These are phyloP conservation scores for Naematelia encephala DNA, from an alignment of 768 basidiomycete genomes.

Conservation along the genomic window DNA sequence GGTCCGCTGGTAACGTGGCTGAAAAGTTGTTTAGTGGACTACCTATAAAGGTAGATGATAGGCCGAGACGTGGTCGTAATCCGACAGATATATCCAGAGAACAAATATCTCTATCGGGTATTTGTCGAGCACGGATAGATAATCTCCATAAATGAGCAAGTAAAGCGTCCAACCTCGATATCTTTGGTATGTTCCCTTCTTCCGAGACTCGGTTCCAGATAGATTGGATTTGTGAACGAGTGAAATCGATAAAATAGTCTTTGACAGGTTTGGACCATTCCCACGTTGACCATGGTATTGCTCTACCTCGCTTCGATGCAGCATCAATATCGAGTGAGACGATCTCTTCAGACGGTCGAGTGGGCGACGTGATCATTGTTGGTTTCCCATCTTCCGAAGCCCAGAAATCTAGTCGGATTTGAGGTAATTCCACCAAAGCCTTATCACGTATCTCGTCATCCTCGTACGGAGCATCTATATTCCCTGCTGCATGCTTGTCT, in stretches of 20 bases:
- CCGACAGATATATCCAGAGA: slow-evolving; percentile 13
- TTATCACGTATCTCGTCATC: background rate
- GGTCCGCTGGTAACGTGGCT: background rate
- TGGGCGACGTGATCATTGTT: slow-evolving; percentile 1
- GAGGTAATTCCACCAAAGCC: slow-evolving; percentile 10
- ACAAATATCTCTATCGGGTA: background rate
- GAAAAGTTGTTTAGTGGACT: slow-evolving; percentile 11
- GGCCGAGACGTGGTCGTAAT: slow-evolving; percentile 3
- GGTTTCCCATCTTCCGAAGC: slow-evolving; percentile 2
- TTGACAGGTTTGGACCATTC: slow-evolving; percentile 6
- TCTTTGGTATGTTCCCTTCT: too few relatives aligned
- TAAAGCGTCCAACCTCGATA: slow-evolving; percentile 8
- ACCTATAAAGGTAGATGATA: slow-evolving; percentile 11
- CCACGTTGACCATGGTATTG: slow-evolving; percentile 14
- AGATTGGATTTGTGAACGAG: slow-evolving; percentile 4
- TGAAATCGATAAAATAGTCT: slow-evolving; percentile 3
- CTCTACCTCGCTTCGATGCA: slow-evolving; percentile 1
- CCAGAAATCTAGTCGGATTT: slow-evolving; percentile 12
- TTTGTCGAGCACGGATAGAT: slow-evolving; percentile 1
- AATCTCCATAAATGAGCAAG: slow-evolving; percentile 14
- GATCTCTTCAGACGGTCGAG: background rate
- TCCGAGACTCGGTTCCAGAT: background rate
- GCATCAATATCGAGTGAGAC: background rate
- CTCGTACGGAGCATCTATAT: background rate
- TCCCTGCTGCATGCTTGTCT: slow-evolving; percentile 5